Base-by-base conservation (phyloP, 2,329 filamentous ascomycete species). In the Aphanocladium album region DNA sequence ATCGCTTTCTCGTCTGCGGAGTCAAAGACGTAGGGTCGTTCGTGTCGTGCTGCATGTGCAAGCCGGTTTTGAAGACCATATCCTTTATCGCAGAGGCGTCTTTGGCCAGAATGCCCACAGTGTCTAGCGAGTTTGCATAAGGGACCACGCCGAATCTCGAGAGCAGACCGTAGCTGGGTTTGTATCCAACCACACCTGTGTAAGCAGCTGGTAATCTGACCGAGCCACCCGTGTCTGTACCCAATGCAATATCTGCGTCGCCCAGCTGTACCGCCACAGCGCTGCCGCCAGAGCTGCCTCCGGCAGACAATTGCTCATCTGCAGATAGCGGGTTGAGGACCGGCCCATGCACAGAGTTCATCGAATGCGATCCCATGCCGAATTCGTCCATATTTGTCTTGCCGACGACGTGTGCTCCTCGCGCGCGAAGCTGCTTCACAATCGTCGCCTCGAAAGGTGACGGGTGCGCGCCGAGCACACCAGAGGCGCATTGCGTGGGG, bases 351-450 rank as follows among this genome's bases (percentile, higher is more conserved):
- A 80, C 75, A 1, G 91, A 92, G 68, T 88, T 86, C 56, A 77
- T 77, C 1, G 91, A 93, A 67, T 96, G 88, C 9, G 91, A 96
- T 2, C 92, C 92, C 93, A 96, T 96, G 30, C 93, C 92, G 71
- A 96, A 96, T 71, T 96, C 95, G 75, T 98, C 95, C 80, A 98
- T 86, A 71, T 96, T 96, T 2, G 91, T 93, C 74, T 96, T 96
- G 7, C 89, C 89, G 1, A 87, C 80, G 2, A 93, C 72, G 6
- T 82, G 72, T 6, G 85, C 86, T 46, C 88, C 89, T 5, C 83
- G 80, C 30, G 77, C 71, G 60, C 83, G 82, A 37, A 97, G 80
- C 67, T 87, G 83, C 56, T 80, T 76, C 37, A 96, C 85, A 19
- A 97, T 87, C 9, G 90, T 93, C 19, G 93, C 91, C 71, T 93